Conservation (phyloP, 2,329 filamentous ascomycete species). For the Bipolaris sorokiniana region DNA sequence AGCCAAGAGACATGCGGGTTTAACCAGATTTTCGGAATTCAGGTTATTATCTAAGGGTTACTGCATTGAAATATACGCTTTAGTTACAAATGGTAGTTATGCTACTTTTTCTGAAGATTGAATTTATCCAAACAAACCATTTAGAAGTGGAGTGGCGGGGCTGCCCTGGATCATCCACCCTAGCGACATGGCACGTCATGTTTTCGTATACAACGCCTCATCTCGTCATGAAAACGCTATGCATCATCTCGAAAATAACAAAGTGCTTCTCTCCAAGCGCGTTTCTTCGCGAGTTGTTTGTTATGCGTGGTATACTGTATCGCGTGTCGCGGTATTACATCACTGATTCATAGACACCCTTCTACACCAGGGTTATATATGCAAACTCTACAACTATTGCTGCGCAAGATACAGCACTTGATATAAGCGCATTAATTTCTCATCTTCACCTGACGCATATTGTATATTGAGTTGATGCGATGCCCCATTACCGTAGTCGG, state of each 20-base stretch:
- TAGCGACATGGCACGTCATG: background rate
- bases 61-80: too few species aligned
- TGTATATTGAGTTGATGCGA: background rate
- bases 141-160: background rate
- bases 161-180: background rate
- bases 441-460: background rate
- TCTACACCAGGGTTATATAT: background rate
- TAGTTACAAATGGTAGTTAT: background rate
- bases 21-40: too few species aligned
- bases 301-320: background rate
- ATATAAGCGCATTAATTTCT: rapidly evolving
- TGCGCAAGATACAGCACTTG: background rate
- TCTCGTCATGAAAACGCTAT: background rate
- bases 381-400: background rate
- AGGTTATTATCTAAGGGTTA: too few species aligned
- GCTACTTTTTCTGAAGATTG: background rate
- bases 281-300: too few species aligned
- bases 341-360: background rate
- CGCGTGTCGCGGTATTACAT: background rate
- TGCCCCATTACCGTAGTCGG: background rate
- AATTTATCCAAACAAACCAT: background rate
- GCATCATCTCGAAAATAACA: background rate
- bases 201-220: background rate
- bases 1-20: too few species aligned
- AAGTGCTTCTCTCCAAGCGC: background rate